Evolutionary conservation across 2,329 filamentous ascomycete species (phyloP), one percentile per base, ranked within the genome.

Genomic region (Verticillium longisporum): DNA sequence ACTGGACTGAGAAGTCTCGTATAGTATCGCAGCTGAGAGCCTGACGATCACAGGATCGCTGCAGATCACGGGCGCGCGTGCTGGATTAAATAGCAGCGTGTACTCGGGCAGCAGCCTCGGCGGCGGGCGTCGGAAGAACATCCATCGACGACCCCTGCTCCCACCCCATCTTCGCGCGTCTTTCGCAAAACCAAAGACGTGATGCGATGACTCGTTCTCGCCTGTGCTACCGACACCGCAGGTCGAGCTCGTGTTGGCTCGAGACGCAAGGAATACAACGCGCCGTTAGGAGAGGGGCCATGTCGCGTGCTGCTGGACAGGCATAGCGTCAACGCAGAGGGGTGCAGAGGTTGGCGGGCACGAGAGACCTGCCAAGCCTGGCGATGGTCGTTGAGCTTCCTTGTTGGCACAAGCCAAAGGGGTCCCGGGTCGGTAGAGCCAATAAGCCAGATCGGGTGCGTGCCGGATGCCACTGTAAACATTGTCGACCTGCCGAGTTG

Each of bases 401-500:
- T 55, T 55, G 32, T 55, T 55, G 54, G 54, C 54, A 55, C 54
- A 55, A 55, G 54, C 33, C 54, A n/a, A 34, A 33, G 15, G n/a
- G 26, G 32, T 55, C 6, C 54, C 11, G 26, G 54, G 26, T 14
- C 54, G 7, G 41, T 33, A n/a, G 56, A 58, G 56, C 56, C 56
- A 58, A 58, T 58, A 41, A 50, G 36, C 21, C 56, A 45, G 56
- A 38, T 41, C 56, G 37, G 26, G 37, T 14, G 13, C 37, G 41
- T 21, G 56, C 37, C 32, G 15, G 37, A 50, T 33, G 21, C 14
- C 18, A 21, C 56, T 34, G 21, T 38, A 58, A 38, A 45, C 21
- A 33, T 50, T 38, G 37, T 50, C n/a, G 34, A 58, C 56, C 56
- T 58, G 56, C 56, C 56, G 32, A 45, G 56, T 58, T 58, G 56